Evolutionary conservation across 2,329 filamentous ascomycete species (phyloP), one percentile per base, ranked within the genome.

Genomic region (Phyllosticta capitalensis): DNA sequence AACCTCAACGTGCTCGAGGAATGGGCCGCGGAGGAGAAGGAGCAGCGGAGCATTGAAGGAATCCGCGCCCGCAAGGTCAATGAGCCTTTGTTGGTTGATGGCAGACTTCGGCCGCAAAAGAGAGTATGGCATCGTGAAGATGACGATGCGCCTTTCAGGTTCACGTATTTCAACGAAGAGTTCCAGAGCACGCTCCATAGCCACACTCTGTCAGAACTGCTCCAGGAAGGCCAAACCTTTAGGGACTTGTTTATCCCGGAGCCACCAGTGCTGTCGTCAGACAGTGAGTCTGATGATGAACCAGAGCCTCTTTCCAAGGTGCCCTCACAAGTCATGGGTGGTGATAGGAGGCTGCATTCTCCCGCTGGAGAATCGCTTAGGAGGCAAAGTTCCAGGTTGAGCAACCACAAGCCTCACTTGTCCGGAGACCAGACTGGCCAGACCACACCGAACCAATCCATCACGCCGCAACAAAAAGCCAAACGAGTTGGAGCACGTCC

Each of bases 121-220:
- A 85, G 88, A 65, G 83, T 83, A 14, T 99, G 92, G 92, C 92
- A 90, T 71, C 83, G 88, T 48, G 85, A 89, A 57, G 89, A 94
- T 64, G 92, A 96, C 62, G 92, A 96, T 64, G 85, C 87, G 0
- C 94, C 94, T 0, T 97, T 95, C 71, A 84, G 94, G 24, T 99
- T 96, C 72, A 97, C 94, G 0, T 99, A 99, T 73, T 99, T 99
- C 80, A 97, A 97, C 72, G 94, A 97, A 70, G 90, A 96, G 63
- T 90, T 97, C 59, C 88, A 90, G 67, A 95, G 89, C 72, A 99
- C 94, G 0, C 95, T 99, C 63, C 94, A 99, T 73, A 94, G 91
- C 62, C 90, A 95, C 72, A 94, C 88, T 0, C 96, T 99, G 60
- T 95, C 91, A 2, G 94, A 96, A 71, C 81, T 99, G 20, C 82